These are phyloP conservation scores for Thalassiosira profunda DNA, from an alignment of 108 stramenopile species.

Conservation along the genomic window DNA sequence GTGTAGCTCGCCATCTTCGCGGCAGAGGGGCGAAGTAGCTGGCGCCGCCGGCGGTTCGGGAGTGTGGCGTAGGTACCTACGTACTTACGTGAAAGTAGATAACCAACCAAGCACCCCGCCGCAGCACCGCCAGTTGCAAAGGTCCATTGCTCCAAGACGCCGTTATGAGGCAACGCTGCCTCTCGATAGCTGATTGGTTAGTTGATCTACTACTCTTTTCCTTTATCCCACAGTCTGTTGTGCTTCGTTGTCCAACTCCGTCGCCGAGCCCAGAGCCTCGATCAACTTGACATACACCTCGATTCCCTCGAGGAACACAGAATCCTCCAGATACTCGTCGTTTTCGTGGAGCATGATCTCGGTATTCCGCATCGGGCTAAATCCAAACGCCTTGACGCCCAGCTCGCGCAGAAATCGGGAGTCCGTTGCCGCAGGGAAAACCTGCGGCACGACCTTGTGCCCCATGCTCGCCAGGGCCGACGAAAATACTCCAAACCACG, in stretches of 20 bases:
- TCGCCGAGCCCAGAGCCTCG: conserved; percentile 44
- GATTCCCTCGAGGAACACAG: conserved; percentile 91
- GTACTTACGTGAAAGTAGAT: no score
- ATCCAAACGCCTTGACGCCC: conserved; percentile 94
- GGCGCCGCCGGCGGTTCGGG: no score
- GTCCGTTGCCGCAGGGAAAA: conserved; percentile 99
- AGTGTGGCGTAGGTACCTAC: no score
- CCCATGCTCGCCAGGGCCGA: conserved; percentile 71
- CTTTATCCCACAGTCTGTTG: no score
- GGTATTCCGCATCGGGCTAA: conserved; percentile 94
- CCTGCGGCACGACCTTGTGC: conserved; percentile 71
- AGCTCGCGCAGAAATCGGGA: conserved; percentile 89
- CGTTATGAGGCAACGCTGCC: no score
- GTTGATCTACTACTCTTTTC: no score
- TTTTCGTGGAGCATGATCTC: conserved; percentile 97
- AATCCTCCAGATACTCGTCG: conserved; percentile 94
- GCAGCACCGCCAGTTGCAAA: no score
- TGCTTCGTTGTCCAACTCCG: conserved; percentile 9
- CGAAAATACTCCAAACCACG: conserved; percentile 91
- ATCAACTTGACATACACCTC: conserved; percentile 91
- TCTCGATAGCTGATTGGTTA: no score
- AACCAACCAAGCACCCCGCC: no score
- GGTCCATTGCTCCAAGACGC: no score
- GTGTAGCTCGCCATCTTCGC: not conserved
- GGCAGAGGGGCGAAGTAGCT: not conserved